Conservation (phyloP, 805 yeast species). For the Schizosaccharomyces octosporus region DNA sequence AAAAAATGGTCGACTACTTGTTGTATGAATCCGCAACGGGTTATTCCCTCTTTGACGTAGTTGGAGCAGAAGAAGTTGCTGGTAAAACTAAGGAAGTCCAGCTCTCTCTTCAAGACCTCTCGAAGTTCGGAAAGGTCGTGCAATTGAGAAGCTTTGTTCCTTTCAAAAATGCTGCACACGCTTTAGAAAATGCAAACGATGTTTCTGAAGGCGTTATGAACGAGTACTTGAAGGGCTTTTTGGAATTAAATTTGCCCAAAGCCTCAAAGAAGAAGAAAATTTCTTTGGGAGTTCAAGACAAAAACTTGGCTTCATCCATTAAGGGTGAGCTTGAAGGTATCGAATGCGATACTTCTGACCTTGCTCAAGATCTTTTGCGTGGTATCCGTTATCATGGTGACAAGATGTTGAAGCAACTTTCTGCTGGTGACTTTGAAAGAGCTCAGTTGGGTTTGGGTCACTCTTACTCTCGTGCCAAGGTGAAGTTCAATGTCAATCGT, state of each 20-base stretch:
- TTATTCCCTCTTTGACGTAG: conserved; percentile 85
- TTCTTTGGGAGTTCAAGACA: conserved; percentile 73
- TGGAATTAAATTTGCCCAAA: conserved; percentile 80
- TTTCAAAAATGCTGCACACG: conserved; percentile 88
- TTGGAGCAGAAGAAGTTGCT: conserved; percentile 85
- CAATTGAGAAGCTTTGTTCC: conserved; percentile 92
- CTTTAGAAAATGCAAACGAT: conserved; percentile 92
- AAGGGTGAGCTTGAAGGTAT: conserved; percentile 73
- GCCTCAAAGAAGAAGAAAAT: conserved; percentile 36
- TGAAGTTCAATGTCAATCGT: conserved; percentile 94
- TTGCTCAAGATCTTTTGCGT: conserved; percentile 83
- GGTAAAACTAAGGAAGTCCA: conserved; percentile 84
- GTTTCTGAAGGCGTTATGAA: conserved; percentile 89
- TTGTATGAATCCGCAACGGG: conserved; percentile 97
- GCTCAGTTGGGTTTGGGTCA: conserved; percentile 98
- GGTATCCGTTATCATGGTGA: conserved; percentile 80
- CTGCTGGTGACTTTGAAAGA: conserved; percentile 85
- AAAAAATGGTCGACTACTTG: conserved; percentile 27
- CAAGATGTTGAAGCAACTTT: conserved; percentile 72
- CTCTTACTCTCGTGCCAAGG: conserved; percentile 96
- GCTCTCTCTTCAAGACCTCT: conserved; percentile 63
- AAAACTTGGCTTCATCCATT: conserved; percentile 85
- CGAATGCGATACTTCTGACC: conserved; percentile 74
- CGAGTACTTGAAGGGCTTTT: conserved; percentile 67
- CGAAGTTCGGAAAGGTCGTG: conserved; percentile 70